Evolutionary conservation across 2,329 filamentous ascomycete species (phyloP), one percentile per base, ranked within the genome.

Genomic region (Erysiphe pulchra): DNA sequence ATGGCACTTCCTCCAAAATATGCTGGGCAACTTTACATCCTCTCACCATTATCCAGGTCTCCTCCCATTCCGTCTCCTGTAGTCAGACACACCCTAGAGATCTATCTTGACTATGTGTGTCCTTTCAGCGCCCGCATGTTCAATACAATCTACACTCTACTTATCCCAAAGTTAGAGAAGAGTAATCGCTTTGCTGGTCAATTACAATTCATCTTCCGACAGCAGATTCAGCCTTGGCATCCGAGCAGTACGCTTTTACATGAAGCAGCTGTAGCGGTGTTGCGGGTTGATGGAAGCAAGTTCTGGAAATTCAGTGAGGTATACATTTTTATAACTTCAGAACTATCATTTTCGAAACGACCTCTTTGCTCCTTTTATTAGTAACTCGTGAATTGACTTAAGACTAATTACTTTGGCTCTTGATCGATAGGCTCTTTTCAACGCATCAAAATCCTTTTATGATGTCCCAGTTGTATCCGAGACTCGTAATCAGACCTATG

Each of bases 181-280:
- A 28, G 31, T 18, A n/a, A 12, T 7, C 75, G 75, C 54, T 75
- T 80, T 51, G 54, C 63, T 20, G 50, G 49, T 48, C 69, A 68
- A 49, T 64, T 93, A 2, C 70, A 80, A 54, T 67, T 92, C 53
- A 72, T 95, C 56, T 82, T 94, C 67, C 79, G 86, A 44, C 86
- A 87, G 60, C 85, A 93, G 60, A 74, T 94, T 56, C 85, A 93
- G 65, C 84, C 85, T 13, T 93, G 87, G 87, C 86, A 95, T 63
- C 87, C 87, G 1, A 84, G 80, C 17, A 85, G 75, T 37, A 85
- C 80, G 7, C 69, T 85, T 11, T 68, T 73, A 47, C 82, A 87
- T 65, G 87, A 95, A 69, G 80, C 85, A 31, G 86, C 68, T 3
- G 71, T 84, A 31, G 87, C 85, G 2, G 83, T 94, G 1, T 69